These are phyloP conservation scores for Aspergillus pseudonomiae DNA, from an alignment of 2,329 filamentous ascomycete genomes.

Conservation along the genomic window DNA sequence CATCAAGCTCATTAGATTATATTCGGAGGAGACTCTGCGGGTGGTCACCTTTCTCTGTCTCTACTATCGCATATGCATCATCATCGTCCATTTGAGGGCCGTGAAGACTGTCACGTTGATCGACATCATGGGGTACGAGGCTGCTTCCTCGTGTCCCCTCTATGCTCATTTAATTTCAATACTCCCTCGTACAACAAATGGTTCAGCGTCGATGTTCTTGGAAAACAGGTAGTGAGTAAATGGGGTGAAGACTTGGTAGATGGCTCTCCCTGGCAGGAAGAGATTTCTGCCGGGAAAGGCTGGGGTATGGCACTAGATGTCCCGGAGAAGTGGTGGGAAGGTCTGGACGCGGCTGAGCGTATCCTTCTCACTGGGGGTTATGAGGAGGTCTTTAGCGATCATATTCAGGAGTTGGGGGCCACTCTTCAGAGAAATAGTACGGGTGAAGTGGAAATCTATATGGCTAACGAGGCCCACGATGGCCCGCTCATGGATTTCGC, in stretches of 20 bases:
- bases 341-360: slow-evolving; percentile 14
- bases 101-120: too few relatives aligned
- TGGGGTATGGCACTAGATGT: slow-evolving; percentile 31
- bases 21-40: slow-evolving; percentile 28
- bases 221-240: slow-evolving; percentile 17
- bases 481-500: slow-evolving; percentile 27
- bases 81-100: too few relatives aligned
- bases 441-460: slow-evolving; percentile 13
- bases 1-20: slow-evolving; percentile 19
- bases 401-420: slow-evolving; percentile 18
- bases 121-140: too few relatives aligned
- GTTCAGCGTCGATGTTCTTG: slow-evolving; percentile 17
- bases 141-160: slow-evolving; percentile 21
- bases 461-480: slow-evolving; percentile 27
- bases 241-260: slow-evolving; percentile 18
- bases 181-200: slow-evolving; percentile 18
- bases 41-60: slow-evolving; percentile 24
- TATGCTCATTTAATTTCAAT: slow-evolving; percentile 17
- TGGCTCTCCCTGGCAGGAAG: slow-evolving; percentile 23
- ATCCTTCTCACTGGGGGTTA: slow-evolving; percentile 23
- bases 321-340: slow-evolving; percentile 24
- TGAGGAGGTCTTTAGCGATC: slow-evolving; percentile 28
- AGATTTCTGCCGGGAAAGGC: slow-evolving; percentile 20
- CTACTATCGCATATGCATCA: slow-evolving; percentile 14
- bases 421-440: slow-evolving; percentile 8